Evolutionary conservation across 768 basidiomycete genomes (phyloP), one percentile per base, ranked within the genome.

Genomic region (Tylopilus balloui): DNA sequence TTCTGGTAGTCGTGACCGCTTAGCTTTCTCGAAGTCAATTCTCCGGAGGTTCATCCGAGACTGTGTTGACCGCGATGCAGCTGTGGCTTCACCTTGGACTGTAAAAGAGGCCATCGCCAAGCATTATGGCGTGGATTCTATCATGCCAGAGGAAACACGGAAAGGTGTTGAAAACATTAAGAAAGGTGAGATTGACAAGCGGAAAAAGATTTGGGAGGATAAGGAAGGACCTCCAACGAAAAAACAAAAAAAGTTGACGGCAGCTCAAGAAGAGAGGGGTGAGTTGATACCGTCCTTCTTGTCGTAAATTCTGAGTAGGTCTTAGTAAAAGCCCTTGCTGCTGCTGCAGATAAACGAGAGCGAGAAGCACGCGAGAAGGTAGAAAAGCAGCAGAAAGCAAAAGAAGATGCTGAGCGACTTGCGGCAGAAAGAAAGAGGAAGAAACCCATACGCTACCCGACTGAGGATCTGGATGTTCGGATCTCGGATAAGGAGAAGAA

Each of bases 11-110:
- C 93, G 96, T 52, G 96, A 99, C 67, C 88, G 94, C 45, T 76
- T 95, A 17, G 84, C 92, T 17, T 98, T 98, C 70, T 95, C 92
- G 24, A 97, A 98, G 69, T 93, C 93, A 15, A 95, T 98, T 58
- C 80, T 99, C 24, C 90, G 93, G 55, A 86, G 93, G 14, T 97
- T 95, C 70, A 89, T 99, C 50, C 85, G 91, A 53, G 96, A 98
- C 63, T 95, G 92, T 59, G 88, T 99, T 3, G 87, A 91, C 60
- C 84, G 96, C 28, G 92, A 95, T 56, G 78, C 92, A 14, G 87
- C 91, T 9, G 86, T 95, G 23, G 92, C 92, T 8, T 90, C 92
- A 1, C 95, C 96, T 6, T 99, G 96, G 96, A 86, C 84, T 2
- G 93, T 98, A 25, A 97, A 97, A 66, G 80, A 80, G 2, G 70